phyloP scores from a whole-genome alignment of 139 green algal genomes.

The Chlorella ohadii region DNA sequence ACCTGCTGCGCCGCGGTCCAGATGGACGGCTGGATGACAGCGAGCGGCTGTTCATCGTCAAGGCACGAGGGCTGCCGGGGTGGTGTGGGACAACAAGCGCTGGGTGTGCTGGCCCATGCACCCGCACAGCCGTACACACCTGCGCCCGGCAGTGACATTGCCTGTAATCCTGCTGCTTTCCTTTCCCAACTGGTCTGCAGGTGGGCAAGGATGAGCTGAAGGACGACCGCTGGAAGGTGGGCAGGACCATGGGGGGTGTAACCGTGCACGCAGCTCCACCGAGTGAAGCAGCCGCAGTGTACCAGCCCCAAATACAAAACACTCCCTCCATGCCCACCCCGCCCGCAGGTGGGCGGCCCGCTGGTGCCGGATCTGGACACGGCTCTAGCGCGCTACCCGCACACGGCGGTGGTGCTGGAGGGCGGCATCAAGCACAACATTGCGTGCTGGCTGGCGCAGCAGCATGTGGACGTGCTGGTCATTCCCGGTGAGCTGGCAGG shows the following conservation, averaged over 20 bases:
- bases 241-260: too few relatives aligned
- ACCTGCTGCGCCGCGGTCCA: constrained; percentile 37
- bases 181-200: background rate
- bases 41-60: constrained; percentile 57
- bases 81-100: background rate
- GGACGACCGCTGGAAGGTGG: constrained; percentile 38
- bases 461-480: constrained; percentile 10
- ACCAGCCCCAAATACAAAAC: too few relatives aligned
- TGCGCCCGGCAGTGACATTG: too few relatives aligned
- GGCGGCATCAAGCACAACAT: constrained; percentile 41
- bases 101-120: too few relatives aligned
- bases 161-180: background rate
- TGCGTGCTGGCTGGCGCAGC: constrained; percentile 7
- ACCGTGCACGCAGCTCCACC: too few relatives aligned
- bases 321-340: too few relatives aligned
- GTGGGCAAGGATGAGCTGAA: constrained; percentile 7
- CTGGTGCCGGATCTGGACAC: constrained; percentile 42
- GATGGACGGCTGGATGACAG: constrained; percentile 3
- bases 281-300: too few relatives aligned
- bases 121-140: too few relatives aligned
- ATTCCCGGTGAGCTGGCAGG: background rate
- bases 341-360: constrained; percentile 20
- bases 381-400: constrained; percentile 20
- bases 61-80: constrained; percentile 13
- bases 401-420: constrained; percentile 44